Conservation (phyloP, 768 basidiomycete genomes). For the Hydnomerulius pinastri region DNA sequence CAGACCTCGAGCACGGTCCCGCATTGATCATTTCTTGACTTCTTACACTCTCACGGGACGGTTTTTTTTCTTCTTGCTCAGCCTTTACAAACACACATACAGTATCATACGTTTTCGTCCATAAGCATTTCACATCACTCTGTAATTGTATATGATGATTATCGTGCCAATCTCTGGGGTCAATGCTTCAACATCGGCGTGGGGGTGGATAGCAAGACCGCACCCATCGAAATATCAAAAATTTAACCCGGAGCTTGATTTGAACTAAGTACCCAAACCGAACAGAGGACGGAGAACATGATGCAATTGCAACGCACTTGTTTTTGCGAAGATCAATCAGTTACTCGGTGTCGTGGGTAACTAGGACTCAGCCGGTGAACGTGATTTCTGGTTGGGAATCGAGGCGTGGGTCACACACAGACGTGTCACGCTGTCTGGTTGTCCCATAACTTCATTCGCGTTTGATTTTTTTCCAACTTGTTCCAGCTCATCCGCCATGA, state of each 20-base stretch:
- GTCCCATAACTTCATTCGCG: constrained; percentile 28
- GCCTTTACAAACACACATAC: neutral
- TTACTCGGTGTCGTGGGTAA: too few relatives aligned
- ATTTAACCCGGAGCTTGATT: too few relatives aligned
- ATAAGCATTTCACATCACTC: neutral
- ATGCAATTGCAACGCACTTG: too few relatives aligned
- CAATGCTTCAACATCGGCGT: too few relatives aligned
- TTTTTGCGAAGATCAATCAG: too few relatives aligned
- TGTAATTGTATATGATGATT: neutral
- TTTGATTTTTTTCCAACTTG: constrained; percentile 23
- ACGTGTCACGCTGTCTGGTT: constrained; percentile 32
- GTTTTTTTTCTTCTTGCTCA: neutral
- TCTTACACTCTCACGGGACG: neutral
- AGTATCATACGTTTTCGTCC: neutral
- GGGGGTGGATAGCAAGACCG: too few relatives aligned
- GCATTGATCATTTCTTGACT: constrained; percentile 57
- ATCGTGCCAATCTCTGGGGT: too few relatives aligned
- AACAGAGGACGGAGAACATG: too few relatives aligned
- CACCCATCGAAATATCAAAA: too few relatives aligned
- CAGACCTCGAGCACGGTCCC: constrained; percentile 52
- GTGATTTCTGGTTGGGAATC: neutral
- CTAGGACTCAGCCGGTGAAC: neutral
- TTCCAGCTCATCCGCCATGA: constrained; percentile 52
- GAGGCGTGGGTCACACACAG: constrained; percentile 6
- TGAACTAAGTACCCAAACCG: too few relatives aligned